phyloP scores from a whole-genome alignment of 108 stramenopile species.

The Epipyxis sp. region DNA sequence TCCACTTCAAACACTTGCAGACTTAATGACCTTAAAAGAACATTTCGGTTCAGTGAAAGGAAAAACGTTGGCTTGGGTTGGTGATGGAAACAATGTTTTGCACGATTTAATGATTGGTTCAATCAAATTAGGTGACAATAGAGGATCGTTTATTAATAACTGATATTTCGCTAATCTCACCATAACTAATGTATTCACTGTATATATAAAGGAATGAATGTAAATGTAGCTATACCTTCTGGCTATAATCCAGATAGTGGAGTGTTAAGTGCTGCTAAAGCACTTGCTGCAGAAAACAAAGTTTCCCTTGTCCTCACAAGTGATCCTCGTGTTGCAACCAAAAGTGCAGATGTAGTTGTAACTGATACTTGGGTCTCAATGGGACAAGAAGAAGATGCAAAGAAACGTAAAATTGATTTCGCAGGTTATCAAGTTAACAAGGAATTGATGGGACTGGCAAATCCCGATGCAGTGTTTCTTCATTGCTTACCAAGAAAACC shows the following conservation, averaged over 20 bases:
- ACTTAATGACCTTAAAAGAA: conserved; percentile 88
- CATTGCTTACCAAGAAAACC: conserved; percentile 92
- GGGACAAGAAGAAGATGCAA: conserved; percentile 93
- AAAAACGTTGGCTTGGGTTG: conserved; percentile 90
- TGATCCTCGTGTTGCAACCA: conserved; percentile 73
- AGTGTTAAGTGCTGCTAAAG: conserved; percentile 18
- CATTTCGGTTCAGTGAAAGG: conserved; percentile 65
- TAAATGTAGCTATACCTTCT: conserved; percentile 66
- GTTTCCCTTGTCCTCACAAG: conserved; percentile 18
- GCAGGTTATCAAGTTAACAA: conserved; percentile 86
- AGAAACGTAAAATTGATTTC: conserved; percentile 76
- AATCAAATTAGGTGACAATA: conserved; percentile 65
- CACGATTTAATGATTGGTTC: conserved; percentile 90
- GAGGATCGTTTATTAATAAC: background rate
- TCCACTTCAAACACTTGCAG: conserved; percentile 93
- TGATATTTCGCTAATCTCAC: background rate
- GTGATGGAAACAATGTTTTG: conserved; percentile 95
- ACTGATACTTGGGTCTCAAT: conserved; percentile 97
- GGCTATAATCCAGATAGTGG: conserved; percentile 78
- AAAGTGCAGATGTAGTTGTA: conserved; percentile 80
- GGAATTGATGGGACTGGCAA: conserved; percentile 76
- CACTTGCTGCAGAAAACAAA: background rate
- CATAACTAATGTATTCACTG: too few species aligned
- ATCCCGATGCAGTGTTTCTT: conserved; percentile 79
- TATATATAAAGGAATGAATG: too few species aligned